Evolutionary conservation across 371 early-diverging fungal species (phyloP), one percentile per base, ranked within the genome.

Genomic region (Mucor mucedo): DNA sequence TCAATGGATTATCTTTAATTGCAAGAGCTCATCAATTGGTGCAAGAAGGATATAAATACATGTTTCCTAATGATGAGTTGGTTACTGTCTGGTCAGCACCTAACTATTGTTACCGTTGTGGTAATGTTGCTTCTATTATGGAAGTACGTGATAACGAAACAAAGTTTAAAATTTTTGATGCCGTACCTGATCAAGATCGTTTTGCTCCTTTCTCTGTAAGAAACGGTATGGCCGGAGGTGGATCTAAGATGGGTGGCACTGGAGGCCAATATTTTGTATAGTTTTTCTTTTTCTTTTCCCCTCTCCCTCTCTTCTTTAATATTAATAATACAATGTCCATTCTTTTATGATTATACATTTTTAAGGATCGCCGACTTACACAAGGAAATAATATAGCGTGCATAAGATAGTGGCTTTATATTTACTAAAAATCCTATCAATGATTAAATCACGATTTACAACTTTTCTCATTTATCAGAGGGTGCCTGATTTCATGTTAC

Each of bases 31-130:
- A 99, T 87, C 99, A 99, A 85, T 88, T 99, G 52, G 99, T 99
- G 8, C 75, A 98, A 93, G 98, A 98, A 98, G 87, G 95, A 8
- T 99, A 93, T 85, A 97, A 97, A 72, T 96, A 94, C 73, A 95
- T 94, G 95, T 98, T 98, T 80, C 93, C 94, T 9, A 94, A 96
- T 54, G 91, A 95, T 62, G 91, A 93, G 61, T 86, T 99, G 66
- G 99, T 99, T 28, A 99, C 99, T 2, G 97, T 99, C 40, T 99
- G 99, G 95, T 95, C 95, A 39, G 99, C 99, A 29, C 99, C 99
- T 33, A 99, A 97, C 81, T 99, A 99, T 80, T 99, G 99, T 80
- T 99, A 99, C 73, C 91, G 99, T 52, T 99, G 99, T 69, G 99
- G 99, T 55, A 99, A 99, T 74, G 95, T 99, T 8, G 99, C 99